Evolutionary conservation across 2,329 filamentous ascomycete genomes (phyloP).

Genomic region (Alternaria viburni): DNA sequence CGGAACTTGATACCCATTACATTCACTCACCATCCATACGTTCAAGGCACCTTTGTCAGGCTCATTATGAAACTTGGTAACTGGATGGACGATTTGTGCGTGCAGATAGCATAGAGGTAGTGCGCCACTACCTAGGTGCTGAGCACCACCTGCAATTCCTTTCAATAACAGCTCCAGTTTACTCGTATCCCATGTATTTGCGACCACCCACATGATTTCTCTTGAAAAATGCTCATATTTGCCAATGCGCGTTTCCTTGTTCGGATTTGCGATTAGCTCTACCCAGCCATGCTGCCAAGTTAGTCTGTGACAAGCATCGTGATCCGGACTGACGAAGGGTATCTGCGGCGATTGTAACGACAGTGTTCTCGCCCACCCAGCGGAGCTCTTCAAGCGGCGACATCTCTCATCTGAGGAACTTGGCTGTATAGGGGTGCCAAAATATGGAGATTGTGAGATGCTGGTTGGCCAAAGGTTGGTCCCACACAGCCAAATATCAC

Average conservation of each 20-base stretch:
- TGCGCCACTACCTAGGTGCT: background rate
- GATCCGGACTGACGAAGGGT: background rate
- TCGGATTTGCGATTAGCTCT: background rate
- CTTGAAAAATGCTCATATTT: background rate
- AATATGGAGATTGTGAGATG: background rate
- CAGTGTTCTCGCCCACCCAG: background rate
- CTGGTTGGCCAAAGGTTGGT: background rate
- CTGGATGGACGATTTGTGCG: background rate
- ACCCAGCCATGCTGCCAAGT: background rate
- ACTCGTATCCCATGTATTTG: background rate
- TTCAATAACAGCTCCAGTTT: background rate
- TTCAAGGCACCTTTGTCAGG: background rate
- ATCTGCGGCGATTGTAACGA: background rate
- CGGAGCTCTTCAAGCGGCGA: background rate
- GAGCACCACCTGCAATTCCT: background rate
- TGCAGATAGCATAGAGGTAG: background rate
- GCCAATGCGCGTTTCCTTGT: background rate
- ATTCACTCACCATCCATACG: background rate
- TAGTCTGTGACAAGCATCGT: background rate
- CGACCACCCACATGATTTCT: background rate
- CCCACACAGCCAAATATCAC: background rate
- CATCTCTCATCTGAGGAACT: background rate
- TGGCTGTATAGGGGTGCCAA: background rate
- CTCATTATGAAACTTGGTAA: background rate
- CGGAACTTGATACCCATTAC: background rate